phyloP scores from a whole-genome alignment of 768 basidiomycete genomes.

The Phanerochaete sordida region DNA sequence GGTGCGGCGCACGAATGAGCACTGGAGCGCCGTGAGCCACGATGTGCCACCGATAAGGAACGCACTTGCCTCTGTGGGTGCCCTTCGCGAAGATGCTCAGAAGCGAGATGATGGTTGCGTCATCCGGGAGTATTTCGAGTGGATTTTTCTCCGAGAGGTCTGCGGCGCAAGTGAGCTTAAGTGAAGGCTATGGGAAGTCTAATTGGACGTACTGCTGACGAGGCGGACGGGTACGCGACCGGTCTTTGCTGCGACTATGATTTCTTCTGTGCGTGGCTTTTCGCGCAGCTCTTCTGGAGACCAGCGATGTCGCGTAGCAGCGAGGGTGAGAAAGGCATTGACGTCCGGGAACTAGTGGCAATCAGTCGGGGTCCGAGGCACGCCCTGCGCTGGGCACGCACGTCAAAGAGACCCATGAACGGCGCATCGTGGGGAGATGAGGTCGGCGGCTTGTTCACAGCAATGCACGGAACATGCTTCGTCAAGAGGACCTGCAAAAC shows the following conservation, averaged over 20 bases:
- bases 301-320: slow-evolving; percentile 73
- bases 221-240: slow-evolving; percentile 72
- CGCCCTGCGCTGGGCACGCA: slow-evolving; percentile 30
- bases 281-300: slow-evolving; percentile 55
- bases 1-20: slow-evolving; percentile 47
- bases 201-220: slow-evolving; percentile 61
- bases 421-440: slow-evolving; percentile 19
- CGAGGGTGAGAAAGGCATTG: slow-evolving; percentile 83
- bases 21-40: slow-evolving; percentile 31
- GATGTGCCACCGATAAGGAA: not conserved
- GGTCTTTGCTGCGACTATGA: slow-evolving; percentile 69
- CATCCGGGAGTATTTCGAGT: slow-evolving; percentile 56
- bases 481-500: slow-evolving; percentile 52
- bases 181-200: not conserved
- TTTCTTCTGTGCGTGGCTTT: slow-evolving; percentile 59
- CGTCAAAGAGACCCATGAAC: slow-evolving; percentile 71
- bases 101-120: slow-evolving; percentile 60
- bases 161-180: slow-evolving; percentile 23
- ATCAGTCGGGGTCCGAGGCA: not conserved
- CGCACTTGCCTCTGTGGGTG: slow-evolving; percentile 58
- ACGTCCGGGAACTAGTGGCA: slow-evolving; percentile 69
- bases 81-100: slow-evolving; percentile 67
- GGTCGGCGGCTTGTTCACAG: slow-evolving; percentile 40
- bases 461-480: slow-evolving; percentile 63
- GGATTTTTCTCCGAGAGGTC: slow-evolving; percentile 87